Conservation (phyloP, 805 yeast genomes). For the Zygoascus ofunaensis region DNA sequence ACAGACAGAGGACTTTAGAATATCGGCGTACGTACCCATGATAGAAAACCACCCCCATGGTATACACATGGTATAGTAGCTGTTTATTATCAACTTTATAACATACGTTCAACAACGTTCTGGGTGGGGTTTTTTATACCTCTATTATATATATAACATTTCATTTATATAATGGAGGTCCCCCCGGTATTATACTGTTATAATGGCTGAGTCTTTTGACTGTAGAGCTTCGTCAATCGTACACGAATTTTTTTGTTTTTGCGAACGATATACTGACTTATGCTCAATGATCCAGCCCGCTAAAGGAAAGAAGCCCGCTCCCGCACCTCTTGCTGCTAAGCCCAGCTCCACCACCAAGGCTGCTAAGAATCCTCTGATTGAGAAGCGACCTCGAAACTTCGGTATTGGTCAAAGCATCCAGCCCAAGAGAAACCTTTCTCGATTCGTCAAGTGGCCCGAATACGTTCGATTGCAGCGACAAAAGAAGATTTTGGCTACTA, state of each 20-base stretch:
- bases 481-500: slow-evolving; percentile 87
- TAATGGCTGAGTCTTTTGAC: slow-evolving; percentile 21
- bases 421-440: slow-evolving; percentile 92
- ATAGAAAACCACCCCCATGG: too few species aligned
- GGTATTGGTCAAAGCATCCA: slow-evolving; percentile 96
- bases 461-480: slow-evolving; percentile 98
- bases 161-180: too few species aligned
- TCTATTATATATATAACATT: too few species aligned
- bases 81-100: not conserved
- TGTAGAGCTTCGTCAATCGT: slow-evolving; percentile 21
- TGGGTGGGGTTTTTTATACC: too few species aligned
- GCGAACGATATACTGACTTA: slow-evolving; percentile 14
- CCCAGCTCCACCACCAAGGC: slow-evolving; percentile 29
- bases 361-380: slow-evolving; percentile 72
- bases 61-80: not conserved
- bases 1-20: not conserved
- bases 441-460: slow-evolving; percentile 99
- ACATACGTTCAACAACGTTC: too few species aligned
- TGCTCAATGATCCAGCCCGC: slow-evolving; percentile 26
- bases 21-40: too few species aligned
- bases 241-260: not conserved
- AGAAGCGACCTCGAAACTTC: slow-evolving; percentile 82
- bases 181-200: not conserved
- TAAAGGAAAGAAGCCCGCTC: slow-evolving; percentile 73
- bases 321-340: slow-evolving; percentile 91